Conservation (phyloP, 2,329 filamentous ascomycete species). For the Fusarium marasasianum region DNA sequence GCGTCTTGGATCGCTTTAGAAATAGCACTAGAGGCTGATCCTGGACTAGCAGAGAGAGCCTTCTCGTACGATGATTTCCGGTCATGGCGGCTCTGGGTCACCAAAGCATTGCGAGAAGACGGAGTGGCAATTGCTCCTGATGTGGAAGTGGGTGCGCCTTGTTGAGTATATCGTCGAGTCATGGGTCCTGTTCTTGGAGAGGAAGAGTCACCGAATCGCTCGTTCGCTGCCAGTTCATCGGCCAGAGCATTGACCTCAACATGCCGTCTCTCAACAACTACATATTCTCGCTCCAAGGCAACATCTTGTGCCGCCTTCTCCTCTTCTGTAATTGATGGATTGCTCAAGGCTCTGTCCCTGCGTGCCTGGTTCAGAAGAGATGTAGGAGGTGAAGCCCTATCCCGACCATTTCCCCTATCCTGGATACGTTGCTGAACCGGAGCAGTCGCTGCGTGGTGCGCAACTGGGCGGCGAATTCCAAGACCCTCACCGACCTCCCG, state of each 20-base stretch:
- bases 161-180: constrained; percentile 80
- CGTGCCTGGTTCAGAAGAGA: constrained; percentile 48
- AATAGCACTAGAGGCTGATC: constrained; percentile 87
- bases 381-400: constrained; percentile 39
- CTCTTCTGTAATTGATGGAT: constrained; percentile 62
- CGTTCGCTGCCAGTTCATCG: constrained; percentile 90
- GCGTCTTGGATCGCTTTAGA: constrained; percentile 96
- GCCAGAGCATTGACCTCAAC: constrained; percentile 98
- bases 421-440: constrained; percentile 53
- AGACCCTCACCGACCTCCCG: constrained; percentile 60
- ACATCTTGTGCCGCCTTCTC: constrained; percentile 85
- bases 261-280: constrained; percentile 92
- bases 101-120: constrained; percentile 77
- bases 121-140: constrained; percentile 75
- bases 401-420: constrained; percentile 36
- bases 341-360: constrained; percentile 44
- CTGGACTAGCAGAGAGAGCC: constrained; percentile 71
- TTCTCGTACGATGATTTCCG: constrained; percentile 84
- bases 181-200: constrained; percentile 70
- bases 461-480: constrained; percentile 60
- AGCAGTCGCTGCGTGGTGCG: constrained; percentile 59
- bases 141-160: constrained; percentile 73
- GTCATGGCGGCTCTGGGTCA: constrained; percentile 77
- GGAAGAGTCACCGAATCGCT: constrained; percentile 64
- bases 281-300: constrained; percentile 91